Percentiles rank a stretch among this genome's conserved stretches.
phyloP scores from a whole-genome alignment of 179 eudicot species.

The Silene vulgaris region DNA sequence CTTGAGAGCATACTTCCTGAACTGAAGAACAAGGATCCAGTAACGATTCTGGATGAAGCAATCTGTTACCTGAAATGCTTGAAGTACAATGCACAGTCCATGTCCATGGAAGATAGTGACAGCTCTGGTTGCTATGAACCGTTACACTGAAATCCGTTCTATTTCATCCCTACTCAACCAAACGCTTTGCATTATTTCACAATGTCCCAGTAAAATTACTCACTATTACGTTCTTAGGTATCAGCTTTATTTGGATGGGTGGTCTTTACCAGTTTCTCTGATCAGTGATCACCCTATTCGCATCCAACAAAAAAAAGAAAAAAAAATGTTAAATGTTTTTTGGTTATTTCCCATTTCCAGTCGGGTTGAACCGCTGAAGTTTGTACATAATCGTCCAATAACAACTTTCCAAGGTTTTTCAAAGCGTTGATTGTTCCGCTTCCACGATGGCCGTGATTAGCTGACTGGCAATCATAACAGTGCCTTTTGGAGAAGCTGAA shows the following conservation, averaged over 20 bases:
- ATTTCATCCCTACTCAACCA: neutral
- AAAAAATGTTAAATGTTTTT: neutral
- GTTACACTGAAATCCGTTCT: slow-evolving; percentile 8
- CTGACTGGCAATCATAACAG: slow-evolving; percentile 28
- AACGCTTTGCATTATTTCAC: neutral
- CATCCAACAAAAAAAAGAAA: no score
- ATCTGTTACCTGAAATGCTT: slow-evolving; percentile 48
- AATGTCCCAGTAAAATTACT: neutral
- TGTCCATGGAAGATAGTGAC: slow-evolving; percentile 22
- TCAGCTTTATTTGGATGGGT: no score
- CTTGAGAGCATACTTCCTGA: slow-evolving; percentile 56
- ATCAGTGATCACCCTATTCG: no score
- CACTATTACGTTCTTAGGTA: neutral
- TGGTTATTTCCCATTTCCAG: neutral
- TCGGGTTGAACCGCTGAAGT: neutral
- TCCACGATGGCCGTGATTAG: slow-evolving; percentile 14
- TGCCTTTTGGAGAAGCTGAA: slow-evolving; percentile 26
- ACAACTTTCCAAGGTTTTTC: slow-evolving; percentile 12
- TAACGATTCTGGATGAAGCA: slow-evolving; percentile 60
- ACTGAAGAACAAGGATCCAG: slow-evolving; percentile 45
- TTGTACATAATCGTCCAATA: slow-evolving; percentile 30
- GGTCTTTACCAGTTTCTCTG: neutral
- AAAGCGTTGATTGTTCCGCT: neutral
- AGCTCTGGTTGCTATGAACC: slow-evolving; percentile 27
- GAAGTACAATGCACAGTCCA: slow-evolving; percentile 42